phyloP scores from a whole-genome alignment of 2,329 filamentous ascomycete species.

The Colletotrichum orchidophilum region DNA sequence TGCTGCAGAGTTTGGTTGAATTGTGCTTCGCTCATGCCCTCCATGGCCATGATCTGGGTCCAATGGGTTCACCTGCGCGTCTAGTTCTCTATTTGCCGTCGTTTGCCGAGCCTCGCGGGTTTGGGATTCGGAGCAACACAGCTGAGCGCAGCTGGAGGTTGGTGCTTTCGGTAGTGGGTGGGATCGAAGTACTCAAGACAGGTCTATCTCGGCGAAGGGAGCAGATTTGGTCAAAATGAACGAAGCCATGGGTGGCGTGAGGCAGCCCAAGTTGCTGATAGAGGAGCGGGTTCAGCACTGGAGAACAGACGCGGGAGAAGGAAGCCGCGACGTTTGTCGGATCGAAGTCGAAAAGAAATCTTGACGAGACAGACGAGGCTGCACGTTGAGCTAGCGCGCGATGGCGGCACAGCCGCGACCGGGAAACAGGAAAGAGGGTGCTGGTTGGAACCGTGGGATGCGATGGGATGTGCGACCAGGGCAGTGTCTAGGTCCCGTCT shows the following conservation, averaged over 20 bases:
- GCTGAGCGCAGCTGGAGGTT: background rate
- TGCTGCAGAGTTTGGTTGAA: constrained; percentile 10
- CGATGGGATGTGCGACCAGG: background rate
- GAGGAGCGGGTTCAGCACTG: background rate
- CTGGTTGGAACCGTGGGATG: background rate
- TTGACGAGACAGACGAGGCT: constrained; percentile 13
- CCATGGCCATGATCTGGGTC: background rate
- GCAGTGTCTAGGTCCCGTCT: background rate
- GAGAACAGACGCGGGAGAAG: background rate
- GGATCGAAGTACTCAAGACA: background rate
- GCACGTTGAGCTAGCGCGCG: constrained; percentile 15
- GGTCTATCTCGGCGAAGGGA: background rate
- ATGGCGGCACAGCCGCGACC: constrained; percentile 18
- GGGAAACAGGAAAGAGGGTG: background rate
- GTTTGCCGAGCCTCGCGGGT: background rate
- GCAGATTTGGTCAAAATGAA: background rate
- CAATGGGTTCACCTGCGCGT: background rate
- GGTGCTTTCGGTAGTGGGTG: background rate
- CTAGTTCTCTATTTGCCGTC: background rate
- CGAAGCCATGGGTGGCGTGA: constrained; percentile 14
- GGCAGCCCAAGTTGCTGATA: constrained; percentile 16
- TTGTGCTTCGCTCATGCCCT: constrained; percentile 18
- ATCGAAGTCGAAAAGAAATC: background rate
- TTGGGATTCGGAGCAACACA: background rate
- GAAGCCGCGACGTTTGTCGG: background rate